A percentile compares a stretch with the other conserved stretches of the same genome.
These are phyloP conservation scores for Lactarius sanguifluus DNA, from an alignment of 768 basidiomycete genomes.

Conservation along the genomic window DNA sequence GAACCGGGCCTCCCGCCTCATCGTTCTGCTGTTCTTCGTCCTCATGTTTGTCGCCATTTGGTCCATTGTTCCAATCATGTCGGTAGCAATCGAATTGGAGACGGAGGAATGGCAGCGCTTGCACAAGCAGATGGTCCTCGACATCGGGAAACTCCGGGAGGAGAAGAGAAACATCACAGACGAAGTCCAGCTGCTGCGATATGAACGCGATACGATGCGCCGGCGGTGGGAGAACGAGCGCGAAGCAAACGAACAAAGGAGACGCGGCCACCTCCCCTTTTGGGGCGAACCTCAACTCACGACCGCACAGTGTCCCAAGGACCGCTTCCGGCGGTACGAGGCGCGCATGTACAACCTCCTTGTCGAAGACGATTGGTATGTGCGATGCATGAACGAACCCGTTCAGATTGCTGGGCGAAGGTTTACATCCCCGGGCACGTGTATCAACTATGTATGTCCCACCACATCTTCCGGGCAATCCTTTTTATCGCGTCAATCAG, in stretches of 20 bases:
- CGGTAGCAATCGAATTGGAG: not conserved
- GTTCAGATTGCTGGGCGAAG: constrained; percentile 11
- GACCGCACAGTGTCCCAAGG: constrained; percentile 14
- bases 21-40: not conserved
- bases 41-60: constrained; percentile 9
- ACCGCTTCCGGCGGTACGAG: constrained; percentile 25
- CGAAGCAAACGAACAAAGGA: constrained; percentile 25
- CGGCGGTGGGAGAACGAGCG: constrained; percentile 25
- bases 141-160: constrained; percentile 3
- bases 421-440: not conserved
- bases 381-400: constrained; percentile 28
- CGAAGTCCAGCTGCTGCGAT: constrained; percentile 19
- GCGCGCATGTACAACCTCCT: constrained; percentile 30
- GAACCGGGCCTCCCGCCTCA: not conserved
- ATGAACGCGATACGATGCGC: constrained; percentile 18
- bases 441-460: constrained; percentile 16
- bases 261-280: constrained; percentile 22
- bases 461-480: not conserved
- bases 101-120: constrained; percentile 15
- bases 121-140: not conserved
- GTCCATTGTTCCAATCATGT: not conserved
- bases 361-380: constrained; percentile 32
- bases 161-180: not conserved
- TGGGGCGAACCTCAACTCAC: constrained; percentile 22
- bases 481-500: constrained; percentile 7